Evolutionary conservation across 371 early-diverging fungal species (phyloP), one percentile per base, ranked within the genome.

Genomic region (Basidiobolus meristosporus): DNA sequence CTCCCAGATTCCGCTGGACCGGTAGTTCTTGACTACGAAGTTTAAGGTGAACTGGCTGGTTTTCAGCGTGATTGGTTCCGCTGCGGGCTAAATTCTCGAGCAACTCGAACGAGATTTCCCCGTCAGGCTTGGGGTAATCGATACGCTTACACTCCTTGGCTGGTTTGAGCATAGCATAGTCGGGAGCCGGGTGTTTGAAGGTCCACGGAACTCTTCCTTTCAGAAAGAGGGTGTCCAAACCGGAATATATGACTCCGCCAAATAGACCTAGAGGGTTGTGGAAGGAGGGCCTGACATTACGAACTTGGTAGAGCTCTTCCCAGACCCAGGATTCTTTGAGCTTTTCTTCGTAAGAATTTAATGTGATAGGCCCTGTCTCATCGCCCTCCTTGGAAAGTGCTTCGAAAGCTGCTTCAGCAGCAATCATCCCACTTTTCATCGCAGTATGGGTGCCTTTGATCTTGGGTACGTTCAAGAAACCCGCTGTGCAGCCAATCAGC

Each of bases 391-490:
- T 52, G 18, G 65, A 67, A 36, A 91, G 40, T 1, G 69, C 66
- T 3, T 75, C 71, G 50, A 65, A 84, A 7, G 79, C 70, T 18
- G 89, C 68, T 49, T 97, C 98, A 29, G 83, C 86, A 20, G 82
- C 84, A 22, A 85, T 48, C 65, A 86, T 88, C 40, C 96, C 96
- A 16, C 84, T 83, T 56, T 89, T 89, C 93, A 97, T 96, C 41
- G 98, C 93, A 19, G 87, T 90, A 62, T 97, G 98, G 0, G 95
- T 97, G 26, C 98, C 98, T 66, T 97, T 97, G 53, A 97, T 91
- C 63, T 97, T 97, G 43, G 95, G 86, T 34, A 97, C 77, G 58
- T 97, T 97, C 52, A 97, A 45, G 61, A 93, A 90, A 2, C 98
- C 96, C 36, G 98, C 98, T 0, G 93, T 75, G 56, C 89, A 89